A percentile compares a stretch with the other conserved stretches of the same genome.
These are phyloP conservation scores for Nicotiana undulata DNA, from an alignment of 257 asterid genomes.

Conservation along the genomic window DNA sequence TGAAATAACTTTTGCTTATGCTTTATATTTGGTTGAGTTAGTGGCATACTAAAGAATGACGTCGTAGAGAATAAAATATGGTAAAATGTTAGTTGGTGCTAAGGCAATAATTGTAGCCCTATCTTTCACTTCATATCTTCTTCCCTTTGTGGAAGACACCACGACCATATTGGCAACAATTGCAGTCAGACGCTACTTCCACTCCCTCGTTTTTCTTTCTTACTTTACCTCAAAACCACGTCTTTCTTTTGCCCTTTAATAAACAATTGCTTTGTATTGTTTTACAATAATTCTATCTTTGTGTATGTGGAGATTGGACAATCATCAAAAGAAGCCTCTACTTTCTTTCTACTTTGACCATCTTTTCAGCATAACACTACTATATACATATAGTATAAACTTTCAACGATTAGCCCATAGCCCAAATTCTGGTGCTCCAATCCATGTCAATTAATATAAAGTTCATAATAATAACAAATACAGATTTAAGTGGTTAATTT, in stretches of 20 bases:
- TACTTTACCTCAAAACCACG: not conserved
- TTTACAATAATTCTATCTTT: constrained; percentile 8
- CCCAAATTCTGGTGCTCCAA: not conserved
- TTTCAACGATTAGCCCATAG: not conserved
- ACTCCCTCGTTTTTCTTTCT: not conserved
- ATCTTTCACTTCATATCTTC: not conserved
- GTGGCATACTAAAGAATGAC: not conserved
- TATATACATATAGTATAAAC: not conserved
- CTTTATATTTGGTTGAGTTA: too few species aligned
- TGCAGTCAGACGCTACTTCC: not conserved
- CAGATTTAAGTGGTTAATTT: not conserved
- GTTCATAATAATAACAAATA: not conserved
- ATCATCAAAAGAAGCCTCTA: not conserved
- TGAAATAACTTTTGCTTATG: too few species aligned
- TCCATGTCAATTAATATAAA: not conserved
- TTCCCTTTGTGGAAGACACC: not conserved
- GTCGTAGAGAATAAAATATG: not conserved
- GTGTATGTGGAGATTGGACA: constrained; percentile 2
- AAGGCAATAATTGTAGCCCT: not conserved
- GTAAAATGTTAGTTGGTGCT: not conserved
- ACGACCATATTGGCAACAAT: constrained; percentile 6
- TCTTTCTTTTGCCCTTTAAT: not conserved
- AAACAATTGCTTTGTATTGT: not conserved
- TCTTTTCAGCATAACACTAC: not conserved
- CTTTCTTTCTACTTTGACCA: constrained; percentile 3